These are phyloP conservation scores for Aspergillus eucalypticola DNA, from an alignment of 2,329 filamentous ascomycete species.

Conservation along the genomic window DNA sequence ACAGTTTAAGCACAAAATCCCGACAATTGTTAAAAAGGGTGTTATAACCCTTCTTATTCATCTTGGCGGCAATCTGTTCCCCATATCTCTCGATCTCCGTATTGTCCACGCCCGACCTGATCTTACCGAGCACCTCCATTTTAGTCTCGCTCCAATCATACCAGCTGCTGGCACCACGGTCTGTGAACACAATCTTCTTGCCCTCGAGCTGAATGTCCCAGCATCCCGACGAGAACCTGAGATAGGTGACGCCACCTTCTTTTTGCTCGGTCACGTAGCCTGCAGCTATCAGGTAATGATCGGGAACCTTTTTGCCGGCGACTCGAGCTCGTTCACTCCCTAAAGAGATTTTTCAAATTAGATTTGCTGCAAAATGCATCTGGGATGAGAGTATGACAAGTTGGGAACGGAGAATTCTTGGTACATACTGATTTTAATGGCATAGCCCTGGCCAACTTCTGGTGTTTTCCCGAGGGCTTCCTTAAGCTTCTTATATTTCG, in stretches of 20 bases:
- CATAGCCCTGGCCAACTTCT: not conserved
- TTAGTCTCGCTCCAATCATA: not conserved
- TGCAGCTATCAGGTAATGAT: not conserved
- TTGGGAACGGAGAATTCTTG: not conserved
- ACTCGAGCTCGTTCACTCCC: not conserved
- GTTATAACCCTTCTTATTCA: not conserved
- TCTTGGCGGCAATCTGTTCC: not conserved
- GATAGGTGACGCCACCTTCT: not conserved
- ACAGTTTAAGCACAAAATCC: not conserved
- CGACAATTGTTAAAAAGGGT: not conserved
- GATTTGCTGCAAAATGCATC: not conserved
- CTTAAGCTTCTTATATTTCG: not conserved
- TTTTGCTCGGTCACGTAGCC: not conserved
- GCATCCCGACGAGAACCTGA: not conserved
- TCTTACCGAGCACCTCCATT: not conserved
- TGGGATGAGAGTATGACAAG: not conserved
- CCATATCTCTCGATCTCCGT: not conserved
- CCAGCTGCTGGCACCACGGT: not conserved
- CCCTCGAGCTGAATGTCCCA: not conserved
- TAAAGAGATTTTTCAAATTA: not conserved
- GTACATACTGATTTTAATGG: constrained; percentile 2
- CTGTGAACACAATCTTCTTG: not conserved
- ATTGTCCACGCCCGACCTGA: not conserved
- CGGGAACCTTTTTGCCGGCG: not conserved
- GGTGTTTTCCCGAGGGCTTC: not conserved